Evolutionary conservation across 768 basidiomycete species (phyloP).

Genomic region (Phanerochaete sordida): DNA sequence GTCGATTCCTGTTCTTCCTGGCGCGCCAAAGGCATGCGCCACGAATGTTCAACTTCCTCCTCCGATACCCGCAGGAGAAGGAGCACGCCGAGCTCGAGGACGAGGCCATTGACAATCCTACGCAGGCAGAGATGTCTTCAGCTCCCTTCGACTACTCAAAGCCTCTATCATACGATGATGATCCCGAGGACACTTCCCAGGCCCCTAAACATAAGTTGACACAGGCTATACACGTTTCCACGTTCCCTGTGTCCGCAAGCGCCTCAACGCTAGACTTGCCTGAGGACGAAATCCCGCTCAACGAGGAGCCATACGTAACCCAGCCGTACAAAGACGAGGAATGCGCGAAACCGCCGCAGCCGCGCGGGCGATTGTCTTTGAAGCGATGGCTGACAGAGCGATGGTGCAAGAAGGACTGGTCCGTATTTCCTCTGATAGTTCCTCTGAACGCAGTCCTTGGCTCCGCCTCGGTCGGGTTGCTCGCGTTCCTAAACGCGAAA

Average conservation of each 20-base stretch:
- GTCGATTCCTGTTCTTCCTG: slow-evolving; percentile 47
- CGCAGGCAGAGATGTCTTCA: no score
- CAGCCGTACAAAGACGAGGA: no score
- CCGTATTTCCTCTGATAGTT: no score
- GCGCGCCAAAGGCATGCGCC: slow-evolving; percentile 42
- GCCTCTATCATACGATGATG: not conserved
- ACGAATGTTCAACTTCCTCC: slow-evolving; percentile 15
- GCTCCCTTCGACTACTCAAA: no score
- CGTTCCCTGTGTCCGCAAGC: no score
- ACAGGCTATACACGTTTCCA: no score
- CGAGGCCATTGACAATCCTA: no score
- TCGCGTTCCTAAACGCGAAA: slow-evolving; percentile 2
- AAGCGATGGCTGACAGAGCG: no score
- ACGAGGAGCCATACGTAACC: no score
- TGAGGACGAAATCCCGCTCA: not conserved
- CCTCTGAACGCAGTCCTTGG: slow-evolving; percentile 8
- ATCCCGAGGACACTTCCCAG: not conserved
- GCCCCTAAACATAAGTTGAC: no score
- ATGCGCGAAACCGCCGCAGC: not conserved
- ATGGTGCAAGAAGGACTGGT: not conserved
- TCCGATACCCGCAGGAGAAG: slow-evolving; percentile 18
- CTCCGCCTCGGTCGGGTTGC: slow-evolving; percentile 7
- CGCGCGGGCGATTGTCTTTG: no score
- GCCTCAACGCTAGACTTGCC: no score
- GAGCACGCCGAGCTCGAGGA: not conserved